Evolutionary conservation across 169 alveolate genomes (phyloP).

Genomic region (Besnoitia besnoiti): DNA sequence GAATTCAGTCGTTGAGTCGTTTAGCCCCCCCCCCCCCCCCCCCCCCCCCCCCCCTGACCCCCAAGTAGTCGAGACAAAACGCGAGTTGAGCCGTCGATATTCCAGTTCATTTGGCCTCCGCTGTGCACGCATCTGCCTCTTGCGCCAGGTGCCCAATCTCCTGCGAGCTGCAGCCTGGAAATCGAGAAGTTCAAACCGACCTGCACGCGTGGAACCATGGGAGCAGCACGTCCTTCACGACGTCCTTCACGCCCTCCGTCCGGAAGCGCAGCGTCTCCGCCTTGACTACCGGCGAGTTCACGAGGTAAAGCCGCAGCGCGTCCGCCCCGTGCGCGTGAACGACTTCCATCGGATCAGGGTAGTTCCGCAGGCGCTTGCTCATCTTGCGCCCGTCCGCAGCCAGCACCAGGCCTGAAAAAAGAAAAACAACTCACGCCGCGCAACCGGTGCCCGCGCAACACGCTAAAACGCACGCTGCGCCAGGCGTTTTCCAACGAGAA

Average conservation of each 20-base stretch:
- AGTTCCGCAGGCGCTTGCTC: conserved; percentile 97
- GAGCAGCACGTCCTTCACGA: conserved; percentile 94
- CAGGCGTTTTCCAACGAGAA: no score
- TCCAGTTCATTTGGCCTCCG: no score
- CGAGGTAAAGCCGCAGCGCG: conserved; percentile 93
- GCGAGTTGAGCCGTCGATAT: no score
- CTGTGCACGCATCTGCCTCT: no score
- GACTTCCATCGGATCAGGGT: conserved; percentile 56
- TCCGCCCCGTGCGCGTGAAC: conserved; percentile 94
- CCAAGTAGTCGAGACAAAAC: no score
- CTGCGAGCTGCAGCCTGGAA: conserved; percentile 35
- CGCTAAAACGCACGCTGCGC: no score
- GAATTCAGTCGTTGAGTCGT: no score
- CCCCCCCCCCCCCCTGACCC: no score
- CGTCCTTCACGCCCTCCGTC: conserved; percentile 93
- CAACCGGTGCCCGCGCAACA: no score
- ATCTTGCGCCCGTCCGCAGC: conserved; percentile 98
- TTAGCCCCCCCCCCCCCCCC: no score
- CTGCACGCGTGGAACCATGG: conserved; percentile 97
- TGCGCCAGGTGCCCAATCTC: background rate
- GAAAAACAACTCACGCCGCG: no score
- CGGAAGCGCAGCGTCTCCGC: conserved; percentile 95
- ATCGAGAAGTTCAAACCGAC: background rate
- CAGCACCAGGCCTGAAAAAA: conserved; percentile 80
- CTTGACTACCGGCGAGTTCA: conserved; percentile 96